Conservation (phyloP, 2,329 filamentous ascomycete genomes). For the Ophiocordyceps robertsii region DNA sequence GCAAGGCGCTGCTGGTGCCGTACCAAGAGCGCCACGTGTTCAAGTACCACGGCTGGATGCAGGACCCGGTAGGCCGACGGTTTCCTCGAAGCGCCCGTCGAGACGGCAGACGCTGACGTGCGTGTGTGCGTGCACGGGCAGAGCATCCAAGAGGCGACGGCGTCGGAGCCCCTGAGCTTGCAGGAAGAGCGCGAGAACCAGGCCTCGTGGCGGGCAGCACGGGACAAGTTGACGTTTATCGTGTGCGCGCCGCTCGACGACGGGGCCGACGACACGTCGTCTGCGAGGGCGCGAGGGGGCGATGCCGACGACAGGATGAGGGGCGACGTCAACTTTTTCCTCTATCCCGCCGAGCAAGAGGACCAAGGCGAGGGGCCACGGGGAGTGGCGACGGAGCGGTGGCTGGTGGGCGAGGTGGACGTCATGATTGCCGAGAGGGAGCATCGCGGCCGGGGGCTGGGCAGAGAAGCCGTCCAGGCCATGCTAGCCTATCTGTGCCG, state of each 20-base stretch:
- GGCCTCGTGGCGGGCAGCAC: conserved; percentile 65
- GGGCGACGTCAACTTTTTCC: conserved; percentile 72
- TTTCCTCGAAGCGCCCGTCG: background rate
- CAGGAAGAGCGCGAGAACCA: conserved; percentile 86
- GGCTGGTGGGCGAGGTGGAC: conserved; percentile 59
- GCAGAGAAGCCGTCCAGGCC: conserved; percentile 47
- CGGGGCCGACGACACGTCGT: background rate
- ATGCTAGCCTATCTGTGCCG: conserved; percentile 57
- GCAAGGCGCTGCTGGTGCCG: conserved; percentile 62
- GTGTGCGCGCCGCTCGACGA: conserved; percentile 41
- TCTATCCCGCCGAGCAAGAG: conserved; percentile 45
- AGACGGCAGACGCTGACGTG: background rate
- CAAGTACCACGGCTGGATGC: conserved; percentile 85
- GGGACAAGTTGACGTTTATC: conserved; percentile 89
- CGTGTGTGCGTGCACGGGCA: conserved; percentile 13
- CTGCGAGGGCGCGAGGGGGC: conserved; percentile 22
- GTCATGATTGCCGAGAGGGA: conserved; percentile 63
- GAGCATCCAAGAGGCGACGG: conserved; percentile 71
- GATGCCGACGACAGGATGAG: conserved; percentile 49
- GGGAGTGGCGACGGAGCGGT: conserved; percentile 8
- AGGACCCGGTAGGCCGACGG: conserved; percentile 45
- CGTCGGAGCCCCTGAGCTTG: conserved; percentile 71
- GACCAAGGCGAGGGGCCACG: conserved; percentile 12
- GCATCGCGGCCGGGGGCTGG: conserved; percentile 50
- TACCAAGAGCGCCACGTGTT: conserved; percentile 73